A percentile compares a stretch with the other conserved stretches of the same genome.
phyloP scores from a whole-genome alignment of 2,329 filamentous ascomycete species.

The Volutella citrinella region DNA sequence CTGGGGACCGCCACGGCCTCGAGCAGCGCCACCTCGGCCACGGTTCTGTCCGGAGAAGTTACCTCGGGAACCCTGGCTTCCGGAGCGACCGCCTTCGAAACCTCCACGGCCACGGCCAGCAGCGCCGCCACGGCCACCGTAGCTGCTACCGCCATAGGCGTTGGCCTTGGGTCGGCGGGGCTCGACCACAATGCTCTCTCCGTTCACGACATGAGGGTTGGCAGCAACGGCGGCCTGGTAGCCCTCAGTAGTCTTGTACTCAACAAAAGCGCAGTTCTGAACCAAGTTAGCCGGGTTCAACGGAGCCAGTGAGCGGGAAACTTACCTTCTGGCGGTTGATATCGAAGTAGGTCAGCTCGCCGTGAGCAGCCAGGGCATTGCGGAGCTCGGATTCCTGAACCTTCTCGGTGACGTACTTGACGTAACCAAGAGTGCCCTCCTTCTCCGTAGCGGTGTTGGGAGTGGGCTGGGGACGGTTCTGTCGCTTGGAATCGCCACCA shows the following conservation, averaged over 20 bases:
- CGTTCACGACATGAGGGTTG: constrained; percentile 83
- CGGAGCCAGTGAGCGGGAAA: too few species aligned
- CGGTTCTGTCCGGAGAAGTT: constrained; percentile 66
- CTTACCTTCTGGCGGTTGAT: constrained; percentile 80
- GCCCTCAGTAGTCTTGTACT: constrained; percentile 77
- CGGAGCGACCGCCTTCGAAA: constrained; percentile 56
- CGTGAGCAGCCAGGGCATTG: constrained; percentile 67
- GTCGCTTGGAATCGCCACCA: constrained; percentile 78
- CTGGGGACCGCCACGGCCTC: constrained; percentile 61
- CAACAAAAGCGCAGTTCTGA: constrained; percentile 95
- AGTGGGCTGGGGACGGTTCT: constrained; percentile 69
- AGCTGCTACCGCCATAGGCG: constrained; percentile 68
- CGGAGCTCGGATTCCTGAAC: constrained; percentile 73
- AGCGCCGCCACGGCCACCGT: constrained; percentile 58
- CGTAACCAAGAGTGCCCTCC: constrained; percentile 79
- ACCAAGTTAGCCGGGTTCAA: constrained; percentile 21
- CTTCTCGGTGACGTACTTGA: constrained; percentile 93
- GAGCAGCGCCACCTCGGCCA: constrained; percentile 64
- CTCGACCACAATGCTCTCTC: constrained; percentile 81
- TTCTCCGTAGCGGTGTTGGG: constrained; percentile 61
- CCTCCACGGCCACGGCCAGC: constrained; percentile 65
- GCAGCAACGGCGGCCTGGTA: constrained; percentile 80
- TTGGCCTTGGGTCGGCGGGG: constrained; percentile 77
- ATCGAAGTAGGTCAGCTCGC: constrained; percentile 70
- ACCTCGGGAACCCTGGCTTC: constrained; percentile 63